A percentile compares a stretch with the other conserved stretches of the same genome.
Conservation (phyloP, 1,284 basidiomycete species). For the Ustilago shanxiensis region DNA sequence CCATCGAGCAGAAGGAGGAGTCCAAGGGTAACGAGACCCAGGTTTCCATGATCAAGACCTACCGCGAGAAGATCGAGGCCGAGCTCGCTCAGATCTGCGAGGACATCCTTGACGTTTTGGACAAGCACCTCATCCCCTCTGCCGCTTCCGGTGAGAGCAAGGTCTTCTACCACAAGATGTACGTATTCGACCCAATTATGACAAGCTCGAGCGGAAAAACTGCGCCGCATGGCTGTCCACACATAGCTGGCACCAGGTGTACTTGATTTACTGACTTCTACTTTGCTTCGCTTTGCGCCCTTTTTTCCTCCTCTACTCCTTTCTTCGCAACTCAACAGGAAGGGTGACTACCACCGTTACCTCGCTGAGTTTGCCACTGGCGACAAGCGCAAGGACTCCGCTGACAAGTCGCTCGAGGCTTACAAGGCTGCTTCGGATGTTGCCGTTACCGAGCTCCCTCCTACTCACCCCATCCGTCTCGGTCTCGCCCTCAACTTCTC, state of each 20-base stretch:
- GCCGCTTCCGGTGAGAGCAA: conserved; percentile 98
- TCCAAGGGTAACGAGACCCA: conserved; percentile 98
- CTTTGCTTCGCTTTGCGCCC: not conserved
- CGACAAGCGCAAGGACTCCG: conserved; percentile 97
- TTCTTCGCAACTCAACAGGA: conserved; percentile 75
- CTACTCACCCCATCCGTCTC: conserved; percentile 98
- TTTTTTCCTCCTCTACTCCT: not conserved
- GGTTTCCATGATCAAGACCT: conserved; percentile 98
- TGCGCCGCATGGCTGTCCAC: not conserved
- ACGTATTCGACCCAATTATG: conserved; percentile 11
- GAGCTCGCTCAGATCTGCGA: conserved; percentile 99
- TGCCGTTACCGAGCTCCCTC: conserved; percentile 95
- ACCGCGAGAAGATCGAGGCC: conserved; percentile 96
- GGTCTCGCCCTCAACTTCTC: conserved; percentile 99
- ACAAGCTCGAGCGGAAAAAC: not conserved
- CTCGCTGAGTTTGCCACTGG: conserved; percentile 99
- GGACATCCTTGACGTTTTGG: conserved; percentile 97
- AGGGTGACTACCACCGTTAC: conserved; percentile 99
- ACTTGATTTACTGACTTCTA: not conserved
- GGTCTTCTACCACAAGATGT: conserved; percentile 99
- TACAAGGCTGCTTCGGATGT: conserved; percentile 99
- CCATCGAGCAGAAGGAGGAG: conserved; percentile 99
- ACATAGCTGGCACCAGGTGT: not conserved
- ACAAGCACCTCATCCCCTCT: conserved; percentile 98
- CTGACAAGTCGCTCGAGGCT: conserved; percentile 98